Base-by-base conservation (phyloP, 192 early-diverging fungal species). In the Coemansia sp. region DNA sequence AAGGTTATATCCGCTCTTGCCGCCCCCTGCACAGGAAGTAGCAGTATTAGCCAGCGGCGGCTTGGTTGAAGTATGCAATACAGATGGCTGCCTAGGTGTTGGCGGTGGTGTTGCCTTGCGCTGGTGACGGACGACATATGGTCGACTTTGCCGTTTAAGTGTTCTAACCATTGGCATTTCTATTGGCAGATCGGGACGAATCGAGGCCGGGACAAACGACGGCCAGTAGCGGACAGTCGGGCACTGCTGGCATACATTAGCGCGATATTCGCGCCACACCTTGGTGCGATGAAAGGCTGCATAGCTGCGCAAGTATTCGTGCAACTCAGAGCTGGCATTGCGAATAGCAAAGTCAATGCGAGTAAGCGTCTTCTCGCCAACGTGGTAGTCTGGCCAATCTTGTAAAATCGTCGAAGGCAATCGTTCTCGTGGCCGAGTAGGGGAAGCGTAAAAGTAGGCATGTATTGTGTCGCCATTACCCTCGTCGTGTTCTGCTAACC, bases 401-500 rank as follows among this genome's bases (percentile, higher is more conserved):
- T 59, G 49, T 17, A 35, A 48, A 27, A 58, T 60, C 26, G 46
- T 36, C 5, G 46, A 45, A 6, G 62, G 65, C 15, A 27, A 10
- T 15, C 54, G 53, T 13, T 51, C n/a, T 9, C n/a, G 23, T 25
- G 18, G 48, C 5, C 13, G 49, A 7, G 50, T 56, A 4, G 56
- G 55, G 14, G 21, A 45, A 1, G 70, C 53, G 29, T 60, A 56
- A 49, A 67, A 56, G 26, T 46, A 61, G 1, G 47, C 57, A 3
- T 41, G 58, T 0, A 64, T 17, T 15, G 15, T 2, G 8, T 23
- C 25, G 26, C 45, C 31, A 8, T 33, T 14, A 21, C 60, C 55
- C 27, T 73, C 56, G 17, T 35, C 53, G n/a, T 53, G 53, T 14
- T 63, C 32, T 13, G 81, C 81, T 15, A 85, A 30, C 17, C 82